Evolutionary conservation across 2,329 filamentous ascomycete genomes (phyloP).

Genomic region (Cladosporium austrohemisphaericum): DNA sequence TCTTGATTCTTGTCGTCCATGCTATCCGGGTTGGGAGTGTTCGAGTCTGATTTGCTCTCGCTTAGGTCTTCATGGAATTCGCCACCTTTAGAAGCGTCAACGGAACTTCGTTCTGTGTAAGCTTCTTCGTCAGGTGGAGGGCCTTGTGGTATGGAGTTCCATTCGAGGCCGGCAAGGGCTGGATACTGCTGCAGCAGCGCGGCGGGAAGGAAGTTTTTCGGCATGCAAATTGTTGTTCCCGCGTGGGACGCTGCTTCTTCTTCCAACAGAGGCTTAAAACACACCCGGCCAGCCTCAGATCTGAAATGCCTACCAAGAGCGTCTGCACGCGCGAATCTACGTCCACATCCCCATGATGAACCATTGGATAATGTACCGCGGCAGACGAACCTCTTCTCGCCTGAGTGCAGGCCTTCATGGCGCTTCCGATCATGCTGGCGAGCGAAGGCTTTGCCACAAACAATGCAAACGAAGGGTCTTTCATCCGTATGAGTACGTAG

Average conservation of each 20-base stretch:
- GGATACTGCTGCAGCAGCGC: conserved; percentile 90
- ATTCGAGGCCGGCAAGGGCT: conserved; percentile 84
- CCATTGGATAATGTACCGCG: conserved; percentile 81
- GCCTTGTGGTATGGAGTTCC: conserved; percentile 68
- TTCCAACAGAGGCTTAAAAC: conserved; percentile 94
- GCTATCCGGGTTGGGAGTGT: no score
- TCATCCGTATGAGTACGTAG: conserved; percentile 95
- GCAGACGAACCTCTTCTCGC: conserved; percentile 98
- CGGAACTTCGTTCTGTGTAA: conserved; percentile 73
- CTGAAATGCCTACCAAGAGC: conserved; percentile 82
- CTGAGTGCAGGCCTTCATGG: conserved; percentile 91
- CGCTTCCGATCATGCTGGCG: conserved; percentile 96
- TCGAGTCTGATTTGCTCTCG: no score
- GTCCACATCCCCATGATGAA: conserved; percentile 86
- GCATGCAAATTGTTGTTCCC: no score
- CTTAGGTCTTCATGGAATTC: conserved; percentile 58
- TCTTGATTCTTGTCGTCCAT: no score
- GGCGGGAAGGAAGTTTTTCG: conserved; percentile 72
- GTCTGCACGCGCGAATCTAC: conserved; percentile 91
- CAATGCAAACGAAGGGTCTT: conserved; percentile 92
- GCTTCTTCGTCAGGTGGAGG: conserved; percentile 47
- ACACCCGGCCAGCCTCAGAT: conserved; percentile 90
- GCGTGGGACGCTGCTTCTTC: conserved; percentile 90
- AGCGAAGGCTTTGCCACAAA: conserved; percentile 95
- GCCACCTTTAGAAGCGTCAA: conserved; percentile 68